phyloP scores from a whole-genome alignment of 257 asterid genomes.

The Euphrasia confusa region DNA sequence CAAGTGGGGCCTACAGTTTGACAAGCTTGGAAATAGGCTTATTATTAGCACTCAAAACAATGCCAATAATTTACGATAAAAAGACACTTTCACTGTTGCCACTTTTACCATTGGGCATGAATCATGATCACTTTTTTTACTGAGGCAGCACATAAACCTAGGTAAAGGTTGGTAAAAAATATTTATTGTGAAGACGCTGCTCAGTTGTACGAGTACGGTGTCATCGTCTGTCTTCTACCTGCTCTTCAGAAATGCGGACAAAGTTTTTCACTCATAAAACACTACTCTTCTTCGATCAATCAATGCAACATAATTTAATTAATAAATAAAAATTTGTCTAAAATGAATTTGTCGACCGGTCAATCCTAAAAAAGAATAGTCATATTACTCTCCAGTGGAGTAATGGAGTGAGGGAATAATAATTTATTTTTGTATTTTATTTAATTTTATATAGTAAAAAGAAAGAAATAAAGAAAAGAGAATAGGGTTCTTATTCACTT shows the following conservation, averaged over 20 bases:
- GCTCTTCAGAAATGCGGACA: constrained; percentile 18
- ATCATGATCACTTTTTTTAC: constrained; percentile 23
- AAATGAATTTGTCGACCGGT: too few species aligned
- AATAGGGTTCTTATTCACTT: constrained; percentile 41
- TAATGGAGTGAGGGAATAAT: too few species aligned
- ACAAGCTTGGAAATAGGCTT: constrained; percentile 17
- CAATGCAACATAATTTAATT: constrained; percentile 14
- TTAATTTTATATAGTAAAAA: background rate
- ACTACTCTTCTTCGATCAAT: constrained; percentile 22
- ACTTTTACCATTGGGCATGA: constrained; percentile 38
- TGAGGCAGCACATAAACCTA: constrained; percentile 20
- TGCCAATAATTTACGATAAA: background rate
- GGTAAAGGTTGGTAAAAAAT: constrained; percentile 12
- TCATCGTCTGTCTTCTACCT: constrained; percentile 29
- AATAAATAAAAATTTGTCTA: too few species aligned
- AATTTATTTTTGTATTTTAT: too few species aligned
- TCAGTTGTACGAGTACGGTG: constrained; percentile 29
- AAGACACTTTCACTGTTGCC: constrained; percentile 17
- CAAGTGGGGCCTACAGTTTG: constrained; percentile 14
- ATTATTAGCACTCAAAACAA: constrained; percentile 38
- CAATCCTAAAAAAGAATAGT: too few species aligned
- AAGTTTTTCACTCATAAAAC: background rate
- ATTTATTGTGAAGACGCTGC: too few species aligned
- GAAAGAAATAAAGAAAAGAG: background rate
- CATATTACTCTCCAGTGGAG: too few species aligned